These are phyloP conservation scores for Ganoderma leucocontextum DNA, from an alignment of 1,284 basidiomycete genomes.

Conservation along the genomic window DNA sequence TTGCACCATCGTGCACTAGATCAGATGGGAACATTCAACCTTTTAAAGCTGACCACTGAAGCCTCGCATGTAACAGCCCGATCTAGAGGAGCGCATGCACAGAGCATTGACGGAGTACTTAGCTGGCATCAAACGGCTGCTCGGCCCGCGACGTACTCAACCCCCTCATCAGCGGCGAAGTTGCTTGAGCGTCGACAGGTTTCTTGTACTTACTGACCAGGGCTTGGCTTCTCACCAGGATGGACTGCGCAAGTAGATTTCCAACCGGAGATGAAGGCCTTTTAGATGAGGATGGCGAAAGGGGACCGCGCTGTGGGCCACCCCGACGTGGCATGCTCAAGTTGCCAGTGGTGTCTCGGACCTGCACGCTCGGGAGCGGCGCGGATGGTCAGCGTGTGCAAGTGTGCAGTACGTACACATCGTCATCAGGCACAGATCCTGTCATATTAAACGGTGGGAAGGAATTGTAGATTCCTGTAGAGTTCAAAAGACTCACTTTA, in stretches of 20 bases:
- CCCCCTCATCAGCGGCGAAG: background rate
- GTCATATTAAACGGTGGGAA: background rate
- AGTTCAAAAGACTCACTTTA: background rate
- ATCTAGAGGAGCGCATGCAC: background rate
- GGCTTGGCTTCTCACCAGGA: background rate
- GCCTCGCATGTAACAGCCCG: background rate
- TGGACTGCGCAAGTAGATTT: background rate
- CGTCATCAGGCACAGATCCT: background rate
- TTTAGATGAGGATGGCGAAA: slow-evolving; percentile 2
- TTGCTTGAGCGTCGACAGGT: background rate
- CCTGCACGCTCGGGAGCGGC: background rate
- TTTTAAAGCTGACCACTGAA: background rate
- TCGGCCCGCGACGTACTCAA: background rate
- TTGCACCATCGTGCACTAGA: background rate
- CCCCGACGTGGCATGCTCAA: background rate
- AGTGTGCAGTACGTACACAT: background rate
- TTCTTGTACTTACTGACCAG: background rate
- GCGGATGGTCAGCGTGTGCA: background rate
- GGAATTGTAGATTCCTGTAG: background rate
- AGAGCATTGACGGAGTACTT: background rate
- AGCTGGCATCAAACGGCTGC: background rate
- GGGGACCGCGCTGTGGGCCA: background rate
- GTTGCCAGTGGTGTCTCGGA: background rate
- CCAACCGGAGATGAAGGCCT: background rate
- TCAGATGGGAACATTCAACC: background rate